Percentiles rank a stretch among this genome's conserved stretches.
Evolutionary conservation across 352 stramenopile species (phyloP).

Genomic region (Pythium rishiriense): DNA sequence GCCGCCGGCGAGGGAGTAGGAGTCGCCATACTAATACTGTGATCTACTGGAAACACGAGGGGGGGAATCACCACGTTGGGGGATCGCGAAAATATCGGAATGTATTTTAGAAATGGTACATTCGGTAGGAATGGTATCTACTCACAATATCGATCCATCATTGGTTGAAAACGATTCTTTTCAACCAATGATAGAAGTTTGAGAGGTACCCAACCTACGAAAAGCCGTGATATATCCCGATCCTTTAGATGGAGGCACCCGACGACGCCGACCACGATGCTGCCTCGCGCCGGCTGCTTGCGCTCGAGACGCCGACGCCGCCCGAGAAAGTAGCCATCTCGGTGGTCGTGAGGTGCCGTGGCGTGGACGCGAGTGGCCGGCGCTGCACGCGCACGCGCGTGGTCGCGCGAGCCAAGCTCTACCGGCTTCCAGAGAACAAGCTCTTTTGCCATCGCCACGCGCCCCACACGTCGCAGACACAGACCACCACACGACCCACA

Average conservation of each 20-base stretch:
- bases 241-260: background rate
- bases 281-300: background rate
- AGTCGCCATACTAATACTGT: conserved; percentile 12
- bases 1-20: conserved; percentile 27
- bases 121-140: background rate
- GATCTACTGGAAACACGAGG: background rate
- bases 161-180: background rate
- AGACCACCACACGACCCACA: too few species aligned
- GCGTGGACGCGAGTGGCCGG: background rate
- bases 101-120: background rate
- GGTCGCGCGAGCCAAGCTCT: background rate
- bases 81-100: too few species aligned
- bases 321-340: background rate
- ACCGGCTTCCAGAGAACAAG: background rate
- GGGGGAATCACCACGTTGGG: too few species aligned
- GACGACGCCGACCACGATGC: background rate
- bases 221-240: too few species aligned
- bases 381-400: background rate
- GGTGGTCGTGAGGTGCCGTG: background rate
- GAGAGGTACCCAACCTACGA: too few species aligned
- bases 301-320: too few species aligned
- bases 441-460: conserved; percentile 1
- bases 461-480: background rate
- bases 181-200: background rate
- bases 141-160: background rate